phyloP scores from a whole-genome alignment of 116 monocot genomes.

The Trichopus zeylanicus region DNA sequence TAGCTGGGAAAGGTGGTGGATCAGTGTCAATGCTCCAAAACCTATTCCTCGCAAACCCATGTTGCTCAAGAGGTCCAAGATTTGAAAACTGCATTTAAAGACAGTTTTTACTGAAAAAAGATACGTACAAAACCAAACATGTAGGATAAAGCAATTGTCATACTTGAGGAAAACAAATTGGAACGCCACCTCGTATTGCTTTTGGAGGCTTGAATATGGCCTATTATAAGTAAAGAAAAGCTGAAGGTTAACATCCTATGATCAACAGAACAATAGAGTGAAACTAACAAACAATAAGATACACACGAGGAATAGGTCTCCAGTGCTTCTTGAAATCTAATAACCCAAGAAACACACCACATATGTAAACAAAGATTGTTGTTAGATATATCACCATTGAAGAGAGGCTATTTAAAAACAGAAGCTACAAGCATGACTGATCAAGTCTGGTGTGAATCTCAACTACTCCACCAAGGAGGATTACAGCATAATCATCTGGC shows the following conservation, averaged over 20 bases:
- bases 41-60: conserved; percentile 42
- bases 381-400: too few species aligned
- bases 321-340: background rate
- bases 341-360: too few species aligned
- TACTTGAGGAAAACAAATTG: conserved; percentile 73
- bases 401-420: too few species aligned
- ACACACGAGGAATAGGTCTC: background rate
- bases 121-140: background rate
- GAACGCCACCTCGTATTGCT: conserved; percentile 58
- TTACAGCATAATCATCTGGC: too few species aligned
- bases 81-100: conserved; percentile 23
- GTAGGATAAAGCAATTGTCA: conserved; percentile 1
- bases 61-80: conserved; percentile 28
- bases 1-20: conserved; percentile 32
- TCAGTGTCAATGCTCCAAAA: conserved; percentile 42
- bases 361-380: too few species aligned
- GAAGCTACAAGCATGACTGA: too few species aligned
- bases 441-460: too few species aligned
- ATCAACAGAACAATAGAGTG: too few species aligned
- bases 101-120: background rate
- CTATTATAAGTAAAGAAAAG: conserved; percentile 15
- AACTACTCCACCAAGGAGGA: too few species aligned
- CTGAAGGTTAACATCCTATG: background rate
- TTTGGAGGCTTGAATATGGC: conserved; percentile 65
- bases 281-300: background rate